A percentile compares a stretch with the other conserved stretches of the same genome.
These are phyloP conservation scores for Morella rubra DNA, from an alignment of 306 rosid species.

Conservation along the genomic window DNA sequence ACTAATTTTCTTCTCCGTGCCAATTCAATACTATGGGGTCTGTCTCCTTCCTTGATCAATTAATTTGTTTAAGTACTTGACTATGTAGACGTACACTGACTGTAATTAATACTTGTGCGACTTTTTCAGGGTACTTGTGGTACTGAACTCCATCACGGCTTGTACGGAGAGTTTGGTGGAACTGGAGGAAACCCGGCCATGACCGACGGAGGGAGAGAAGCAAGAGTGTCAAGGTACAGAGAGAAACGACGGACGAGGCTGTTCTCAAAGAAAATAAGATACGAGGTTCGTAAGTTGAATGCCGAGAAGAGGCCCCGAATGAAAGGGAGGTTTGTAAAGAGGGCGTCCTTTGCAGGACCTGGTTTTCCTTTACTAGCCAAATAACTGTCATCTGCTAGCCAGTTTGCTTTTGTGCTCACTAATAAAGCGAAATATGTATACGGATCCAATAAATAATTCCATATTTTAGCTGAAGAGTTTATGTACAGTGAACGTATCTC, in stretches of 20 bases:
- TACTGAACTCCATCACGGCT: slow-evolving; percentile 21
- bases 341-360: slow-evolving; percentile 50
- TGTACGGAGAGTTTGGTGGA: slow-evolving; percentile 43
- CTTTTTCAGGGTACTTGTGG: slow-evolving; percentile 40
- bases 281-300: slow-evolving; percentile 91
- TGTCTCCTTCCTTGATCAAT: too few species aligned
- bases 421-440: neutral
- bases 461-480: neutral
- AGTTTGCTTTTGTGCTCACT: neutral
- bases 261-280: slow-evolving; percentile 94
- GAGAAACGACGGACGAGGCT: slow-evolving; percentile 81
- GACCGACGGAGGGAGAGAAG: slow-evolving; percentile 75
- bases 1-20: too few species aligned
- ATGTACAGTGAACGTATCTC: neutral
- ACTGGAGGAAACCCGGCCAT: slow-evolving; percentile 38
- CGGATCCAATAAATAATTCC: neutral
- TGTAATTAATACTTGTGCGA: neutral
- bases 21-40: too few species aligned
- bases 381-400: neutral
- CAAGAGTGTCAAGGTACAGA: slow-evolving; percentile 83
- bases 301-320: slow-evolving; percentile 97
- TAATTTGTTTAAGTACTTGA: too few species aligned
- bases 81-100: too few species aligned
- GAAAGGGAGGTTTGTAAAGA: slow-evolving; percentile 95
- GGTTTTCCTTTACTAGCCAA: slow-evolving; percentile 43